phyloP scores from a whole-genome alignment of 257 asterid species.

The Dorcoceras hygrometricum region DNA sequence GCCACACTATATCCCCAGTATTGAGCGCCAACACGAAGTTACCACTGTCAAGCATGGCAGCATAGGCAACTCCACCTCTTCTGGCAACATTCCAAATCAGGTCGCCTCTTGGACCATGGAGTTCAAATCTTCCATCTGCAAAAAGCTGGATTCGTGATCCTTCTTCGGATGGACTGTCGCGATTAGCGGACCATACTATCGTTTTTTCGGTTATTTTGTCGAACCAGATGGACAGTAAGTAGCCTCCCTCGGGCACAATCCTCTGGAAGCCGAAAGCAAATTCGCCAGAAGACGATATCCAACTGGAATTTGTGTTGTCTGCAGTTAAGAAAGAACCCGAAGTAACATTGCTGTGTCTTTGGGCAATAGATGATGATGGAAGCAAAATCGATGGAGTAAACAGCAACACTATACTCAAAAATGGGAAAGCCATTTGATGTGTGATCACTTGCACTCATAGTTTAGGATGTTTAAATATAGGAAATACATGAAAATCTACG shows the following conservation, averaged over 20 bases:
- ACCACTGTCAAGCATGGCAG: slow-evolving; percentile 32
- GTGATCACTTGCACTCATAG: no score
- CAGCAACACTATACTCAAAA: background rate
- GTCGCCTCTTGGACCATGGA: slow-evolving; percentile 18
- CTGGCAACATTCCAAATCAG: slow-evolving; percentile 7
- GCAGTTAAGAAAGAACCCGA: slow-evolving; percentile 20
- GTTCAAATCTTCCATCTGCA: slow-evolving; percentile 21
- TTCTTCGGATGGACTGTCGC: slow-evolving; percentile 12
- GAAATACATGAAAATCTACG: no score
- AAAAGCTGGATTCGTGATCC: slow-evolving; percentile 32
- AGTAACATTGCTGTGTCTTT: slow-evolving; percentile 16
- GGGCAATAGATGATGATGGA: slow-evolving; percentile 16
- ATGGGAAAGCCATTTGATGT: background rate
- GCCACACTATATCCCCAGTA: slow-evolving; percentile 24
- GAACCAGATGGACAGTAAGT: slow-evolving; percentile 39
- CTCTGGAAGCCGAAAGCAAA: slow-evolving; percentile 39
- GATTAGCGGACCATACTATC: slow-evolving; percentile 31
- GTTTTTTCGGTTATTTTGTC: slow-evolving; percentile 29
- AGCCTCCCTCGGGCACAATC: slow-evolving; percentile 20
- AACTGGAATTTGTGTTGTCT: background rate
- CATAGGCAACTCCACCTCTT: slow-evolving; percentile 22
- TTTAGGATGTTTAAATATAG: no score
- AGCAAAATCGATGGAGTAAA: background rate
- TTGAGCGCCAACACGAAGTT: slow-evolving; percentile 26
- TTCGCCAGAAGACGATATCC: slow-evolving; percentile 37